Percentiles rank a stretch among this genome's conserved stretches.
These are phyloP conservation scores for Hyphopichia wangnamkhiaoensis DNA, from an alignment of 1,139 yeast species.

Conservation along the genomic window DNA sequence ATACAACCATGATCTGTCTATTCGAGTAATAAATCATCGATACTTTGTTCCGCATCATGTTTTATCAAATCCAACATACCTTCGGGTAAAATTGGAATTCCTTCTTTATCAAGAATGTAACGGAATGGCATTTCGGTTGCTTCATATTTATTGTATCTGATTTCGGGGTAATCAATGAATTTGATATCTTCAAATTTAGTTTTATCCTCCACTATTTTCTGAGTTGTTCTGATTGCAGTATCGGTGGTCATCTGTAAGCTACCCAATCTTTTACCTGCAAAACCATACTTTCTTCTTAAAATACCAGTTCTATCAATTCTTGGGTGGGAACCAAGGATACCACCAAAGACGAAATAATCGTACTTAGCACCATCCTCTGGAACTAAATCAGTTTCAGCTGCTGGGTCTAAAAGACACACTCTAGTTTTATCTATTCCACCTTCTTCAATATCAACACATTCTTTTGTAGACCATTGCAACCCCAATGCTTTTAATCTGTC, in stretches of 20 bases:
- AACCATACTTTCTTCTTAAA: slow-evolving; percentile 73
- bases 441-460: slow-evolving; percentile 53
- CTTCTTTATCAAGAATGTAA: slow-evolving; percentile 65
- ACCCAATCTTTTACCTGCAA: slow-evolving; percentile 84
- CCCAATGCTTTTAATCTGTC: slow-evolving; percentile 58
- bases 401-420: slow-evolving; percentile 87
- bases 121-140: slow-evolving; percentile 98
- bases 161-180: slow-evolving; percentile 92
- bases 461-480: slow-evolving; percentile 79
- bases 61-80: slow-evolving; percentile 90
- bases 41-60: slow-evolving; percentile 76
- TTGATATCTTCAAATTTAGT: slow-evolving; percentile 66
- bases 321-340: slow-evolving; percentile 95
- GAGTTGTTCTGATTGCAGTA: slow-evolving; percentile 92
- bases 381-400: slow-evolving; percentile 69
- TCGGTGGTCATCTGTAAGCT: slow-evolving; percentile 95
- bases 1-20: slow-evolving; percentile 9
- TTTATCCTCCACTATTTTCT: slow-evolving; percentile 62
- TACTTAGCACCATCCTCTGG: slow-evolving; percentile 68
- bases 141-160: slow-evolving; percentile 82
- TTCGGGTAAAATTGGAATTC: slow-evolving; percentile 80
- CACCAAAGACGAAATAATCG: slow-evolving; percentile 93
- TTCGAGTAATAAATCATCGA: slow-evolving; percentile 57
- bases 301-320: slow-evolving; percentile 95
- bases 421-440: slow-evolving; percentile 48